Evolutionary conservation across 352 stramenopile species (phyloP).

Genomic region (Aphanomyces cochlioides): DNA sequence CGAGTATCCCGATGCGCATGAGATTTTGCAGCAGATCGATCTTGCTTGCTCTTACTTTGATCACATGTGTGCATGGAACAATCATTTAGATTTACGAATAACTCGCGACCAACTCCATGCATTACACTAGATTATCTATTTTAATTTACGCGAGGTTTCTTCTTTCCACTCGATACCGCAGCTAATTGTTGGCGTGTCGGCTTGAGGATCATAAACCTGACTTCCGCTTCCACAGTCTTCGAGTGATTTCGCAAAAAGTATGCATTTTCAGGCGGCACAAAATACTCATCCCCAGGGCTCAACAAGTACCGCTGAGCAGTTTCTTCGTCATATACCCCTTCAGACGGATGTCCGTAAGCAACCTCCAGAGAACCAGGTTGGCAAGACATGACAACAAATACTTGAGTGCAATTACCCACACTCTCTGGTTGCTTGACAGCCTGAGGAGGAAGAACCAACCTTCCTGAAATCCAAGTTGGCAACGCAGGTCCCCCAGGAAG

Average conservation of each 20-base stretch:
- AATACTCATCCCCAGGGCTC: conserved; percentile 94
- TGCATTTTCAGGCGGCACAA: conserved; percentile 93
- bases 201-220: conserved; percentile 96
- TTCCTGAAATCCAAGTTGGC: conserved; percentile 87
- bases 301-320: conserved; percentile 93
- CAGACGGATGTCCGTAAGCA: conserved; percentile 37
- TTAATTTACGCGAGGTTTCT: conserved; percentile 15
- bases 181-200: neutral
- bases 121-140: conserved; percentile 3
- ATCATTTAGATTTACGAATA: conserved; percentile 69
- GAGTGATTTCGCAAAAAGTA: conserved; percentile 98
- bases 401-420: conserved; percentile 89
- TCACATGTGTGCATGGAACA: conserved; percentile 78
- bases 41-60: conserved; percentile 82
- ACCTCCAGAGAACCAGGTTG: conserved; percentile 82
- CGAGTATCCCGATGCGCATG: conserved; percentile 68
- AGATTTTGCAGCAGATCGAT: conserved; percentile 81
- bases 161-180: conserved; percentile 4
- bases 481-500: conserved; percentile 59
- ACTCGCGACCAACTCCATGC: conserved; percentile 56
- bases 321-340: conserved; percentile 67
- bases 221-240: conserved; percentile 64
- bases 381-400: conserved; percentile 91
- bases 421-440: conserved; percentile 95
- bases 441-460: conserved; percentile 86